Percentiles rank a stretch among this genome's conserved stretches.
These are phyloP conservation scores for Coprinopsis marcescibilis DNA, from an alignment of 768 basidiomycete genomes.

Conservation along the genomic window DNA sequence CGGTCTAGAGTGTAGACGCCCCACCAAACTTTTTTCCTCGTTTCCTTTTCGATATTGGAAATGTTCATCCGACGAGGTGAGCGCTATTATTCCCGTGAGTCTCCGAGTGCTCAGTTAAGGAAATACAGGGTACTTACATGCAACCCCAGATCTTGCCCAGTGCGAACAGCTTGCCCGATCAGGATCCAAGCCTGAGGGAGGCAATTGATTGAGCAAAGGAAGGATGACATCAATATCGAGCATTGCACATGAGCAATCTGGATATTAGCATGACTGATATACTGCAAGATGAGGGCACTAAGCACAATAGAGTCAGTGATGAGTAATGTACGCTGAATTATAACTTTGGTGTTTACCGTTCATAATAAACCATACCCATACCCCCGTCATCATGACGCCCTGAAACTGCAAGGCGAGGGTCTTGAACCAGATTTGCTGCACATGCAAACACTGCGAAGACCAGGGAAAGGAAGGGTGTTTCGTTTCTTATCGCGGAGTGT, in stretches of 20 bases:
- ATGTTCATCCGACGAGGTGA: constrained; percentile 72
- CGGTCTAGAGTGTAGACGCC: constrained; percentile 85
- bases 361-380: constrained; percentile 87
- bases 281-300: constrained; percentile 85
- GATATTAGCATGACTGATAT: constrained; percentile 84
- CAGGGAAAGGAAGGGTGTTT: constrained; percentile 75
- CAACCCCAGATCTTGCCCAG: constrained; percentile 86
- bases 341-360: constrained; percentile 59
- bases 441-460: constrained; percentile 91
- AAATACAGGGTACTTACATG: constrained; percentile 54
- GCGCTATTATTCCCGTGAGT: constrained; percentile 44
- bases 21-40: constrained; percentile 91
- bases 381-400: constrained; percentile 70
- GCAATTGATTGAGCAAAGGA: constrained; percentile 89
- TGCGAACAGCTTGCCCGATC: constrained; percentile 84
- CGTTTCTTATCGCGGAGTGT: constrained; percentile 42
- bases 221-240: constrained; percentile 83
- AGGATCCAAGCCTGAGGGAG: constrained; percentile 93
- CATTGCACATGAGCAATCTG: constrained; percentile 87
- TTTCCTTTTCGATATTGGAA: constrained; percentile 78
- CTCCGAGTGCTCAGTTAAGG: constrained; percentile 7
- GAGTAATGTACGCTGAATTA: constrained; percentile 9
- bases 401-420: constrained; percentile 53
- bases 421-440: constrained; percentile 72
- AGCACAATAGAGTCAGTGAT: constrained; percentile 12